Conservation (phyloP, 495 filamentous ascomycete genomes). For the Poronia punctata region DNA sequence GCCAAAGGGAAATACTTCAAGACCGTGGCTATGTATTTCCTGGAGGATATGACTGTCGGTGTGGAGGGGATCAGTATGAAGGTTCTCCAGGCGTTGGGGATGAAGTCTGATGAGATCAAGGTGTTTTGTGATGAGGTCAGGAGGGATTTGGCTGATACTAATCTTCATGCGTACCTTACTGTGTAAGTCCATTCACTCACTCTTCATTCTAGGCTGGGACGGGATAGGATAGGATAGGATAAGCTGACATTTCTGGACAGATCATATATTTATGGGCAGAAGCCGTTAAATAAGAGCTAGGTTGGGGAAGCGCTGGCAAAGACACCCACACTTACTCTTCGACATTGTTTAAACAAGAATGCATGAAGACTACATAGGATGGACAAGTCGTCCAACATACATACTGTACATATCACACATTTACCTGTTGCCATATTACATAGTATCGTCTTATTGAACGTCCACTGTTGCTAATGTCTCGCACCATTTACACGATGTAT, state of each 20-base stretch:
- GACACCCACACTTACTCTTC: no score
- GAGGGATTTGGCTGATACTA: slow-evolving; percentile 18
- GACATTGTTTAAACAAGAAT: no score
- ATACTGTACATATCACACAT: no score
- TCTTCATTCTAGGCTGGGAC: neutral
- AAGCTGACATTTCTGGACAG: neutral
- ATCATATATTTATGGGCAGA: slow-evolving; percentile 7
- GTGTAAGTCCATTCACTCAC: slow-evolving; percentile 17
- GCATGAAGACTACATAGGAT: no score
- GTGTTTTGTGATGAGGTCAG: slow-evolving; percentile 23
- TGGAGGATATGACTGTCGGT: slow-evolving; percentile 19
- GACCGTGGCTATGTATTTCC: slow-evolving; percentile 22
- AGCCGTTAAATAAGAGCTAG: slow-evolving; percentile 3
- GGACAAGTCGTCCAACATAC: no score
- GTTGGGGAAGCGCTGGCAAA: neutral
- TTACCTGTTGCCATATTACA: no score
- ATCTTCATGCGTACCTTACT: slow-evolving; percentile 23
- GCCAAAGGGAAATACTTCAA: slow-evolving; percentile 25
- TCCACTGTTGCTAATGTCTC: no score
- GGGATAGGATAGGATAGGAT: neutral
- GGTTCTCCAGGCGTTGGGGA: slow-evolving; percentile 19
- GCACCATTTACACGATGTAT: no score
- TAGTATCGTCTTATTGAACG: no score
- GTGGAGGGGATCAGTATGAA: slow-evolving; percentile 24
- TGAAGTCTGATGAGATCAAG: slow-evolving; percentile 16